These are phyloP conservation scores for Cudoniella acicularis DNA, from an alignment of 495 filamentous ascomycete genomes.

Conservation along the genomic window DNA sequence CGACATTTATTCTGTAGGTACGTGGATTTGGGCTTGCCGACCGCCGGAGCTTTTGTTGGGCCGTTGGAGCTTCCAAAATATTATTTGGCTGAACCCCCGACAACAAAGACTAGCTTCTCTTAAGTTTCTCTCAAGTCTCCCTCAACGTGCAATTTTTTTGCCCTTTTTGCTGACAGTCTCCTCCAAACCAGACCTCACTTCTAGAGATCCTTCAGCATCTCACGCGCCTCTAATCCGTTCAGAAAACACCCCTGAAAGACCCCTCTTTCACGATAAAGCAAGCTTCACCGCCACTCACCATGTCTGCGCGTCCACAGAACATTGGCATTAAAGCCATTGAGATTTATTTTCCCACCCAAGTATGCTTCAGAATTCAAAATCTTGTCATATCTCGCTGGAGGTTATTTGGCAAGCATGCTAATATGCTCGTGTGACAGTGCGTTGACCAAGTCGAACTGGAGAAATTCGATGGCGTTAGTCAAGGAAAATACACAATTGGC, in stretches of 20 bases:
- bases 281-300: slow-evolving; percentile 38
- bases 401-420: too few species aligned
- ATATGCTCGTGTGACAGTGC: slow-evolving; percentile 56
- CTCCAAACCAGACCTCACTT: neutral
- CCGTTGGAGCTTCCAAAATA: too few species aligned
- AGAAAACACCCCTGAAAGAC: neutral
- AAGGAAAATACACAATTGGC: slow-evolving; percentile 98
- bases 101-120: too few species aligned
- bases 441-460: slow-evolving; percentile 95
- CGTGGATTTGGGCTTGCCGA: too few species aligned
- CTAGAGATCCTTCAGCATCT: neutral
- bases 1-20: too few species aligned
- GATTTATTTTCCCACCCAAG: slow-evolving; percentile 96
- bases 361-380: too few species aligned
- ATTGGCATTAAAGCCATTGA: slow-evolving; percentile 99
- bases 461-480: slow-evolving; percentile 93
- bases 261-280: slow-evolving; percentile 1
- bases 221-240: neutral
- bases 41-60: too few species aligned
- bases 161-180: neutral
- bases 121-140: too few species aligned
- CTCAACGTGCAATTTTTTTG: too few species aligned
- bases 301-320: slow-evolving; percentile 89
- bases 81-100: too few species aligned
- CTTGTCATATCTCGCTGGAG: too few species aligned